These are phyloP conservation scores for Cryphonectria parasitica DNA, from an alignment of 2,329 filamentous ascomycete genomes.

Conservation along the genomic window DNA sequence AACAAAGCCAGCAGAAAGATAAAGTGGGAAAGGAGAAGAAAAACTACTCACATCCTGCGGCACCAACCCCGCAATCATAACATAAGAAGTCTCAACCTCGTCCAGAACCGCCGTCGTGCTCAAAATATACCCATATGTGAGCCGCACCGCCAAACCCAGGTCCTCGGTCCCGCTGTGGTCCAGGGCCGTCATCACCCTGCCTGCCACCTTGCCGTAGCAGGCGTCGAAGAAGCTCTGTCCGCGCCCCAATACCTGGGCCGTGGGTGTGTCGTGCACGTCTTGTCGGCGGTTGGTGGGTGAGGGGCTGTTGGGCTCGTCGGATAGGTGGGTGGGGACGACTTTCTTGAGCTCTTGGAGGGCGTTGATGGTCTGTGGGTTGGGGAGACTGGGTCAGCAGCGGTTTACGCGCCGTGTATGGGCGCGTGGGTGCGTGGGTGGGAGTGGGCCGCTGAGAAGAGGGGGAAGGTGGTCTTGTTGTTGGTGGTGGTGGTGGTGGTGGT, in stretches of 20 bases:
- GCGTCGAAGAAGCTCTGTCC: constrained; percentile 52
- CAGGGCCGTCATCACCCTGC: constrained; percentile 52
- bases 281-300: constrained; percentile 45
- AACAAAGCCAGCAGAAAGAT: background rate
- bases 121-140: constrained; percentile 54
- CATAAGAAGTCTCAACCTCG: constrained; percentile 52
- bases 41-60: constrained; percentile 51
- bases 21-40: background rate
- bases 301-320: constrained; percentile 42
- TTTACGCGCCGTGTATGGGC: background rate
- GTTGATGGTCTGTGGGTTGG: constrained; percentile 47
- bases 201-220: constrained; percentile 54
- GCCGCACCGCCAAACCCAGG: constrained; percentile 49
- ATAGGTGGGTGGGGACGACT: constrained; percentile 46
- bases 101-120: constrained; percentile 52
- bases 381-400: constrained; percentile 36
- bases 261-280: constrained; percentile 45
- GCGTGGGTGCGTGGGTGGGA: too few relatives aligned
- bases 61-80: constrained; percentile 54
- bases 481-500: constrained; percentile 4
- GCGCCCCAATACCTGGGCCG: constrained; percentile 44
- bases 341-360: constrained; percentile 49
- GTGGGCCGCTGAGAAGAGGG: background rate
- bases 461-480: constrained; percentile 5
- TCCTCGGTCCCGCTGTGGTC: constrained; percentile 54